Percentiles rank a stretch among this genome's conserved stretches.
phyloP scores from a whole-genome alignment of 1,139 yeast species.

The Suhomyces taliae region DNA sequence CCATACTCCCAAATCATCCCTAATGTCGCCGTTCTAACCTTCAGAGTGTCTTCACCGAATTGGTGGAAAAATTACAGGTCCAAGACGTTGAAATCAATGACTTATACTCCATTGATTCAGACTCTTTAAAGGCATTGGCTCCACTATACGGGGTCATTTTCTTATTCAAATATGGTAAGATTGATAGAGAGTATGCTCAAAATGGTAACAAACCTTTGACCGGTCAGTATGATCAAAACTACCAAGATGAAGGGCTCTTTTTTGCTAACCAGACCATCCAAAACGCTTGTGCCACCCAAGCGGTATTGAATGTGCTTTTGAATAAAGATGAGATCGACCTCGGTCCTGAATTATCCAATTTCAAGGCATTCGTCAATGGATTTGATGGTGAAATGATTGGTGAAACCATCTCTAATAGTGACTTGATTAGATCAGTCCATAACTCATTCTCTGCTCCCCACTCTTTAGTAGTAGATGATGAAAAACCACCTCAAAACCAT shows the following conservation, averaged over 20 bases:
- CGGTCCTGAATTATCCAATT: slow-evolving; percentile 51
- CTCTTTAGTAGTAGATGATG: slow-evolving; percentile 48
- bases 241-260: slow-evolving; percentile 42
- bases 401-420: slow-evolving; percentile 64
- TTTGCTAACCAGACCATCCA: slow-evolving; percentile 69
- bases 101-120: slow-evolving; percentile 54
- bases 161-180: slow-evolving; percentile 57
- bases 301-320: slow-evolving; percentile 60
- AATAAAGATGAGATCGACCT: slow-evolving; percentile 41
- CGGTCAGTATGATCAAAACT: slow-evolving; percentile 47
- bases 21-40: slow-evolving; percentile 10
- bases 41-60: slow-evolving; percentile 67
- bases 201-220: slow-evolving; percentile 35
- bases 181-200: slow-evolving; percentile 33
- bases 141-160: slow-evolving; percentile 65
- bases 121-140: slow-evolving; percentile 35
- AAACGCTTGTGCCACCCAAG: slow-evolving; percentile 79
- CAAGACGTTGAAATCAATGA: slow-evolving; percentile 61
- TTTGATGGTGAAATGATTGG: slow-evolving; percentile 64
- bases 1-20: neutral
- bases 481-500: slow-evolving; percentile 27
- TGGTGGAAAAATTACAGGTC: slow-evolving; percentile 60
- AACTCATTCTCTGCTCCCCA: slow-evolving; percentile 63
- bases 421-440: slow-evolving; percentile 56
- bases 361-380: slow-evolving; percentile 51